phyloP scores from a whole-genome alignment of 805 yeast species.

The Metschnikowia colocasiae region DNA sequence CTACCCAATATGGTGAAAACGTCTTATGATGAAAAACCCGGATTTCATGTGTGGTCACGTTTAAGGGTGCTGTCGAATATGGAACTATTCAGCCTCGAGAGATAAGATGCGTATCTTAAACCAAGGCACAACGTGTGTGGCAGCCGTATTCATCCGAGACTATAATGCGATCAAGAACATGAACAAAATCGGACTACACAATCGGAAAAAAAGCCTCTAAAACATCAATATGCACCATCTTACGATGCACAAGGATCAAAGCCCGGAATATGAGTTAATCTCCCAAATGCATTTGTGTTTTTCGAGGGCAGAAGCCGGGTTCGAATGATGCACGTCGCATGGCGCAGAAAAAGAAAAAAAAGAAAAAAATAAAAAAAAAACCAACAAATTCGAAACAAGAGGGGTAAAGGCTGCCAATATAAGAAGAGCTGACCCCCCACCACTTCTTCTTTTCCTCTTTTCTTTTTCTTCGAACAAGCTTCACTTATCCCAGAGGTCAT shows the following conservation, averaged over 20 bases:
- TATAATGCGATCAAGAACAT: neutral
- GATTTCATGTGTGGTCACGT: neutral
- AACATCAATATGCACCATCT: neutral
- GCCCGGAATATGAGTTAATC: neutral
- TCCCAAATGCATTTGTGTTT: neutral
- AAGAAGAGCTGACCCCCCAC: neutral
- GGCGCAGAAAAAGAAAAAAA: neutral
- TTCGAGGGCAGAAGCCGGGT: slow-evolving; percentile 3
- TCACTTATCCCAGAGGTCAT: neutral
- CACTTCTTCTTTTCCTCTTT: neutral
- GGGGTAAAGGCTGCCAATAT: slow-evolving; percentile 5
- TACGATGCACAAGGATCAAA: neutral
- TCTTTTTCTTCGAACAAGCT: neutral
- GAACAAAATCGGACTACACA: neutral
- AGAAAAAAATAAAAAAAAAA: slow-evolving; percentile 1
- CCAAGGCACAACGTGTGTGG: neutral
- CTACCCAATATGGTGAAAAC: neutral
- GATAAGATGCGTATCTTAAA: slow-evolving; percentile 4
- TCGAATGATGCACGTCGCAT: slow-evolving; percentile 1
- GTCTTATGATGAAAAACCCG: neutral
- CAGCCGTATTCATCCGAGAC: slow-evolving; percentile 5
- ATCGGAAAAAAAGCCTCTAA: neutral
- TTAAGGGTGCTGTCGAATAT: neutral
- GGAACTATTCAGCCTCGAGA: neutral
- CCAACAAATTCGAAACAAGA: slow-evolving; percentile 2